Conservation (phyloP, 2,329 filamentous ascomycete species). For the Neofusicoccum umdonicola region DNA sequence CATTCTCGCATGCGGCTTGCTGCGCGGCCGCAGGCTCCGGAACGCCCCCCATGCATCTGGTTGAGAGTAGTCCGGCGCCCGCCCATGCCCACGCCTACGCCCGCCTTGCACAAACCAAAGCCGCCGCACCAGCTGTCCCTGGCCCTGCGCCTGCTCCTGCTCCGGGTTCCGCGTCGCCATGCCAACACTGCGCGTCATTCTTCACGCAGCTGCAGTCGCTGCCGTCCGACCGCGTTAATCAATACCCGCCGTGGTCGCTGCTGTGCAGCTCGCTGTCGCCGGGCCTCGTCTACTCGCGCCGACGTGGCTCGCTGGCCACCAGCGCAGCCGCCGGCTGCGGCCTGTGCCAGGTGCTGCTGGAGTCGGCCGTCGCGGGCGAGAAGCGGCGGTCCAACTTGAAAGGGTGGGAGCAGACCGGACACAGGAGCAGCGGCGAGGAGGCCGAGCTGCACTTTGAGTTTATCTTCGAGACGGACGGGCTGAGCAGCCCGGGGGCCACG, state of each 20-base stretch:
- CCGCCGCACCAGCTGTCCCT: no score
- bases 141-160: no score
- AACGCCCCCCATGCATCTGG: background rate
- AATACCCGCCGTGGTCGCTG: background rate
- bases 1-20: no score
- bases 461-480: background rate
- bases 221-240: background rate
- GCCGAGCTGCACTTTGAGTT: slow-evolving; percentile 3
- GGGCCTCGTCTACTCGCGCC: background rate
- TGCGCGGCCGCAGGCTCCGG: no score
- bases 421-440: background rate
- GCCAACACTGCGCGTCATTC: background rate
- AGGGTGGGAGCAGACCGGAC: background rate
- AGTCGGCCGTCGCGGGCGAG: background rate
- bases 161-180: background rate
- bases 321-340: background rate
- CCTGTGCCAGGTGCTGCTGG: slow-evolving; percentile 2
- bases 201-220: background rate
- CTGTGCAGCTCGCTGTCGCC: background rate
- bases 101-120: no score
- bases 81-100: no score
- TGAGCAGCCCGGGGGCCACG: background rate
- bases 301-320: background rate
- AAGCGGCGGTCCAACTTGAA: background rate
- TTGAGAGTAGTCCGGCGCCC: no score